A percentile compares a stretch with the other conserved stretches of the same genome.
Conservation (phyloP, 768 basidiomycete species). For the Agrocybe chaxingu region DNA sequence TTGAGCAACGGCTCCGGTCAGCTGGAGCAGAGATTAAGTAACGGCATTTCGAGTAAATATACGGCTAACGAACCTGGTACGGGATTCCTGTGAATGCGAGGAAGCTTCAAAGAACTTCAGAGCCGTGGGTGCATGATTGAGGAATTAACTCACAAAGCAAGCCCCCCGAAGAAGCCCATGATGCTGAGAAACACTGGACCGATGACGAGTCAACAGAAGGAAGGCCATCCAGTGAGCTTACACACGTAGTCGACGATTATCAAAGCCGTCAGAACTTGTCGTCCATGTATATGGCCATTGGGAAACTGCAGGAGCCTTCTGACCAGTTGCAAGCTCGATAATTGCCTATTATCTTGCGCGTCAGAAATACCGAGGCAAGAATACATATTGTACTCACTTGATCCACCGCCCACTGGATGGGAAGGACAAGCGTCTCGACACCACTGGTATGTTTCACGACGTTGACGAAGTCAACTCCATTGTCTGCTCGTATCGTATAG, state of each 20-base stretch:
- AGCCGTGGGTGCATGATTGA: not conserved
- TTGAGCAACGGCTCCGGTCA: conserved; percentile 13
- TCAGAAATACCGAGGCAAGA: conserved; percentile 9
- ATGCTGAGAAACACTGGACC: conserved; percentile 5
- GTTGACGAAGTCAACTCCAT: conserved; percentile 59
- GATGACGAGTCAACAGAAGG: not conserved
- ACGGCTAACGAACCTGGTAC: conserved; percentile 11
- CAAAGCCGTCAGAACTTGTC: conserved; percentile 30
- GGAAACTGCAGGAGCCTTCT: conserved; percentile 37
- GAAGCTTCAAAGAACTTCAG: conserved; percentile 6
- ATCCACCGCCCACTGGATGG: conserved; percentile 77
- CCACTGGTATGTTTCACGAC: conserved; percentile 64
- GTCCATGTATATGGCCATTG: conserved; percentile 59
- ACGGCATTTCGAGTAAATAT: not conserved
- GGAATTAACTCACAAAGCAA: conserved; percentile 14
- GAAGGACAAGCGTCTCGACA: conserved; percentile 62
- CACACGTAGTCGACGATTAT: conserved; percentile 10
- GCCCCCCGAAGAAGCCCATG: conserved; percentile 11
- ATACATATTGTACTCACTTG: conserved; percentile 35
- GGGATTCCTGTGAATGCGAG: conserved; percentile 13
- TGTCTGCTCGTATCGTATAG: conserved; percentile 71
- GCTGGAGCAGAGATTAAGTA: not conserved
- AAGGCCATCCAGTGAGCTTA: not conserved
- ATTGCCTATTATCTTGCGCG: conserved; percentile 47
- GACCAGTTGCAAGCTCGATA: conserved; percentile 63